Percentiles rank a stretch among this genome's conserved stretches.
phyloP scores from a whole-genome alignment of 2,329 filamentous ascomycete genomes.

The Penicillium aurantiogriseum region DNA sequence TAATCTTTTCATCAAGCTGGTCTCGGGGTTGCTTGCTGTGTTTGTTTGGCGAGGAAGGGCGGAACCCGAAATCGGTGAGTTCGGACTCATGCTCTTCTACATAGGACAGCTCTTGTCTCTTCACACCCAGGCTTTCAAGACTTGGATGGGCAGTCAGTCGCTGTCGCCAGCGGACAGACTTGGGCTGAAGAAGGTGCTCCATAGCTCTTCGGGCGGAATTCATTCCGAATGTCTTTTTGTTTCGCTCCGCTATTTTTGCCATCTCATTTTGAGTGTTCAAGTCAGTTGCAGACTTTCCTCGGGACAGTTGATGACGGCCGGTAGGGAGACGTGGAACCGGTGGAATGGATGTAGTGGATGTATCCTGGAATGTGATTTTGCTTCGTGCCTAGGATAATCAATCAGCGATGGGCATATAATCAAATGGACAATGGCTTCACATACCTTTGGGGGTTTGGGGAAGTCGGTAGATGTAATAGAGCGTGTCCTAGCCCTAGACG shows the following conservation, averaged over 20 bases:
- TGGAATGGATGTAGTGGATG: constrained; percentile 7
- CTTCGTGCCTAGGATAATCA: neutral
- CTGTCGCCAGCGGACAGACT: constrained; percentile 27
- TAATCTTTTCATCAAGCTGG: constrained; percentile 76
- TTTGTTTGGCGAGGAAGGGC: constrained; percentile 42
- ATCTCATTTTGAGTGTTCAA: constrained; percentile 15
- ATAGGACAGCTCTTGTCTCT: constrained; percentile 25
- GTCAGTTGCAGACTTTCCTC: constrained; percentile 21
- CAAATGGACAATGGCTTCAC: neutral
- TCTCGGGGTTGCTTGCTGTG: constrained; percentile 55
- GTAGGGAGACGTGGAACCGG: constrained; percentile 7
- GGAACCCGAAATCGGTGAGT: constrained; percentile 21
- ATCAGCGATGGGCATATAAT: neutral
- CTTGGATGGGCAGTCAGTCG: constrained; percentile 34
- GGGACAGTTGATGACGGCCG: constrained; percentile 13
- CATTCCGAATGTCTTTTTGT: constrained; percentile 16
- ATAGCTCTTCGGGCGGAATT: constrained; percentile 19
- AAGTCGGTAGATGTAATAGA: constrained; percentile 29
- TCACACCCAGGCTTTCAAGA: constrained; percentile 33
- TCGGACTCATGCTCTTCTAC: constrained; percentile 22
- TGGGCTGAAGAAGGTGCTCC: constrained; percentile 23
- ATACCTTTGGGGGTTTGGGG: constrained; percentile 4
- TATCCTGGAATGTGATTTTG: neutral
- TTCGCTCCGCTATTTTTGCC: constrained; percentile 21
- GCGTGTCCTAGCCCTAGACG: constrained; percentile 16